A percentile compares a stretch with the other conserved stretches of the same genome.
Evolutionary conservation across 345 rosid genomes (phyloP).

Genomic region (Salix koriyanagi): DNA sequence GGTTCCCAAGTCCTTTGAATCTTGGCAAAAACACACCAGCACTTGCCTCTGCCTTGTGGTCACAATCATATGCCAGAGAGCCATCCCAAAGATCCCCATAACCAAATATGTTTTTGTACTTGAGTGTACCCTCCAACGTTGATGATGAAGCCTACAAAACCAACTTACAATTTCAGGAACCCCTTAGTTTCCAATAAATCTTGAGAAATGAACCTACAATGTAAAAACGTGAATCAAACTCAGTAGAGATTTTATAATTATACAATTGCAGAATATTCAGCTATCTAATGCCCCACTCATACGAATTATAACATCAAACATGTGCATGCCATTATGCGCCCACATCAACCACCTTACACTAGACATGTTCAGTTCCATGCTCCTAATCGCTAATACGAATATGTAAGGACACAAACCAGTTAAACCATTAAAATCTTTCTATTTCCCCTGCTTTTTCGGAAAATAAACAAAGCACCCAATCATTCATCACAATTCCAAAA

Average conservation of each 20-base stretch:
- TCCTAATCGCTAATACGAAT: neutral
- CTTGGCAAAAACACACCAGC: conserved; percentile 73
- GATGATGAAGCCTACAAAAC: conserved; percentile 73
- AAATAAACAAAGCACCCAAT: conserved; percentile 4
- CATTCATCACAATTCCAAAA: neutral
- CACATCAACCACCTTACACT: neutral
- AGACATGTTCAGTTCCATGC: neutral
- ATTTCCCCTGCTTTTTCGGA: neutral
- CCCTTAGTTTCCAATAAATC: neutral
- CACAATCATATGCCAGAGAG: conserved; percentile 71
- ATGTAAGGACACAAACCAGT: neutral
- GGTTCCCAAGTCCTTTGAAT: conserved; percentile 53
- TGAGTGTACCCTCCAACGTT: conserved; percentile 71
- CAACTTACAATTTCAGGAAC: conserved; percentile 17
- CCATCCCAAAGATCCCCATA: conserved; percentile 94
- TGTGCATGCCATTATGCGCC: neutral
- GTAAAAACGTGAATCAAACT: neutral
- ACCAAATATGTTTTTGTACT: conserved; percentile 79
- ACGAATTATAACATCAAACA: neutral
- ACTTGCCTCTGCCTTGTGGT: conserved; percentile 75
- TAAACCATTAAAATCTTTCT: neutral
- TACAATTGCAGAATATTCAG: neutral
- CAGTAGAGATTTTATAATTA: neutral
- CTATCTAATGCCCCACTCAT: no score
- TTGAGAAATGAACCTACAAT: neutral